phyloP scores from a whole-genome alignment of 2,329 filamentous ascomycete genomes.

The Stemphylium lycopersici region DNA sequence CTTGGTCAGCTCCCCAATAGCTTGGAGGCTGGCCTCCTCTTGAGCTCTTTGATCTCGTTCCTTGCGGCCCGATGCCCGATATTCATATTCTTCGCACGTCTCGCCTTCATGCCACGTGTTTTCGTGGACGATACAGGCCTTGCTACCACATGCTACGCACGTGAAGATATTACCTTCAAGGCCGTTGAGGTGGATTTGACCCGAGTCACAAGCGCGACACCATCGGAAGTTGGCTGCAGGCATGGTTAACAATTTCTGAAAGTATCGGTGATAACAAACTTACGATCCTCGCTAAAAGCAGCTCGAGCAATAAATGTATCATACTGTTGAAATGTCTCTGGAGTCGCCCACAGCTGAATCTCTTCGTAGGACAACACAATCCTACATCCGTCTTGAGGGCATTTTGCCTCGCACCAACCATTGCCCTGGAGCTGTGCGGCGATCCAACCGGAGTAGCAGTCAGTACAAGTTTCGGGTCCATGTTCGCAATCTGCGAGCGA shows the following conservation, averaged over 20 bases:
- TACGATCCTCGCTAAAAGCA: constrained; percentile 50
- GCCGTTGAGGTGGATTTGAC: constrained; percentile 60
- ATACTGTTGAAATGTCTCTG: constrained; percentile 28
- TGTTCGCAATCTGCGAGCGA: constrained; percentile 43
- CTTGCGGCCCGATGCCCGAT: constrained; percentile 35
- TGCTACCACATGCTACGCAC: constrained; percentile 46
- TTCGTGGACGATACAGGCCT: constrained; percentile 46
- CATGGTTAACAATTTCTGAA: background rate
- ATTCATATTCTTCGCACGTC: constrained; percentile 50
- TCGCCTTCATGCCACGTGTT: constrained; percentile 50
- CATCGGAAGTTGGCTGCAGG: constrained; percentile 56
- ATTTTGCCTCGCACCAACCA: constrained; percentile 57
- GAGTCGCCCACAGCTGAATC: constrained; percentile 43
- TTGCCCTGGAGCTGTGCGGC: constrained; percentile 45
- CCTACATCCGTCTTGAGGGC: constrained; percentile 57
- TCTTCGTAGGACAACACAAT: constrained; percentile 53
- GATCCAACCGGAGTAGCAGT: constrained; percentile 50
- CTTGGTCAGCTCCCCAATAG: constrained; percentile 45
- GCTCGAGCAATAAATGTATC: constrained; percentile 54
- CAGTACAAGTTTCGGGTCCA: constrained; percentile 39
- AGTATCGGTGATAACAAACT: background rate
- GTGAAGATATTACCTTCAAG: constrained; percentile 54
- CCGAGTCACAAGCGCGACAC: constrained; percentile 60
- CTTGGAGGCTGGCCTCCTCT: constrained; percentile 34
- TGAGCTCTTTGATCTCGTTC: constrained; percentile 31